phyloP scores from a whole-genome alignment of 2,329 filamentous ascomycete genomes.

The Diplodia sapinea region DNA sequence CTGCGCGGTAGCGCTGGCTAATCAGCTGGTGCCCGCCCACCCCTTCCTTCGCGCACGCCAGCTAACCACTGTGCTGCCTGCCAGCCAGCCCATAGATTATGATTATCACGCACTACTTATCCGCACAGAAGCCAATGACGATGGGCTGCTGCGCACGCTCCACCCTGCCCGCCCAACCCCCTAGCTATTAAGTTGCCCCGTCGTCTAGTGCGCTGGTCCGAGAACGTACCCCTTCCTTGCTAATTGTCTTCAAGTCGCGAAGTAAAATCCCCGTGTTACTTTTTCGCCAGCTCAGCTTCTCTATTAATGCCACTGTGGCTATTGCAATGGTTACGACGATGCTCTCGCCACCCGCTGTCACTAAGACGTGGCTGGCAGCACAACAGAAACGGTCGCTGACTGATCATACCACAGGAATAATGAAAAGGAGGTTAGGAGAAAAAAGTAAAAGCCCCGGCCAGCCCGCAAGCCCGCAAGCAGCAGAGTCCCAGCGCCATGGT shows the following conservation, averaged over 20 bases:
- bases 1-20: not conserved
- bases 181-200: not conserved
- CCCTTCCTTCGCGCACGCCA: not conserved
- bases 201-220: not conserved
- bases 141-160: not conserved
- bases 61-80: not conserved
- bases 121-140: not conserved
- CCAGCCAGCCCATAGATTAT: not conserved
- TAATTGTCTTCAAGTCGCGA: not conserved
- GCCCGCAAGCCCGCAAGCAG: constrained; percentile 8
- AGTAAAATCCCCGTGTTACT: not conserved
- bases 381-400: not conserved
- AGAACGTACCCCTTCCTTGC: not conserved
- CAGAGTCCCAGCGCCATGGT: not conserved
- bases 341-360: not conserved
- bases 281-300: not conserved
- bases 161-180: not conserved
- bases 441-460: constrained; percentile 1
- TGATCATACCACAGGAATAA: not conserved
- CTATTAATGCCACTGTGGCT: not conserved
- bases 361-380: not conserved
- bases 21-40: not conserved
- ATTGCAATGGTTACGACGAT: not conserved
- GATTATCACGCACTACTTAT: constrained; percentile 3
- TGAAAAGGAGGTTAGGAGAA: not conserved